Percentiles rank a stretch among this genome's conserved stretches.
phyloP scores from a whole-genome alignment of 176 grass and related monocot species.

The Pharus latifolius region DNA sequence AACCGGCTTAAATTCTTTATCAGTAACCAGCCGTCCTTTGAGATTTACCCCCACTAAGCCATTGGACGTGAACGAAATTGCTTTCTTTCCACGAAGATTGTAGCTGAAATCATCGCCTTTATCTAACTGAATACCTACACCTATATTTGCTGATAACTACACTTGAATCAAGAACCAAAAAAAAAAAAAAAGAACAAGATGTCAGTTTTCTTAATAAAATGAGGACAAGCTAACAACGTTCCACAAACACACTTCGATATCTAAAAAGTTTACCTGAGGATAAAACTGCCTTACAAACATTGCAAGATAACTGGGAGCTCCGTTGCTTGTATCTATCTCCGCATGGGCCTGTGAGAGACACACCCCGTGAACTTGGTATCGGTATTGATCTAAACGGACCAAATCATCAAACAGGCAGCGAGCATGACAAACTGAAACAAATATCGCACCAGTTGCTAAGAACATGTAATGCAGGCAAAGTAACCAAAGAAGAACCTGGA shows the following conservation, averaged over 20 bases:
- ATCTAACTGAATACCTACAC: conserved; percentile 47
- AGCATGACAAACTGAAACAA: too few species aligned
- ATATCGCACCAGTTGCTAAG: too few species aligned
- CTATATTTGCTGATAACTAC: conserved; percentile 62
- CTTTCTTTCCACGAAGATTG: conserved; percentile 49
- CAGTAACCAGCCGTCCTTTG: conserved; percentile 38
- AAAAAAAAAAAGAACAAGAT: background rate
- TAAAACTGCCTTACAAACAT: conserved; percentile 50
- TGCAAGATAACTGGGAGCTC: conserved; percentile 49
- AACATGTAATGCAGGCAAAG: background rate
- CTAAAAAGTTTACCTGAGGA: conserved; percentile 22
- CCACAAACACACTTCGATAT: background rate
- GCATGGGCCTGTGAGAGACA: conserved; percentile 52
- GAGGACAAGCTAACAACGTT: too few species aligned
- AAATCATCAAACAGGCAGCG: too few species aligned
- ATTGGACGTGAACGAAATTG: conserved; percentile 36
- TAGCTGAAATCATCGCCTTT: conserved; percentile 37
- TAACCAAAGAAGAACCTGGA: conserved; percentile 37
- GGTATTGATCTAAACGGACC: too few species aligned
- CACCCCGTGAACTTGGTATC: too few species aligned
- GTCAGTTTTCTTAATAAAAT: background rate
- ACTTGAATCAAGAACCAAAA: background rate
- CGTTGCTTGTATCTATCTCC: conserved; percentile 46
- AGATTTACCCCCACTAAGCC: conserved; percentile 47
- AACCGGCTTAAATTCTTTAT: conserved; percentile 58